A percentile compares a stretch with the other conserved stretches of the same genome.
Evolutionary conservation across 192 early-diverging fungal species (phyloP).

Genomic region (Backusella circina): DNA sequence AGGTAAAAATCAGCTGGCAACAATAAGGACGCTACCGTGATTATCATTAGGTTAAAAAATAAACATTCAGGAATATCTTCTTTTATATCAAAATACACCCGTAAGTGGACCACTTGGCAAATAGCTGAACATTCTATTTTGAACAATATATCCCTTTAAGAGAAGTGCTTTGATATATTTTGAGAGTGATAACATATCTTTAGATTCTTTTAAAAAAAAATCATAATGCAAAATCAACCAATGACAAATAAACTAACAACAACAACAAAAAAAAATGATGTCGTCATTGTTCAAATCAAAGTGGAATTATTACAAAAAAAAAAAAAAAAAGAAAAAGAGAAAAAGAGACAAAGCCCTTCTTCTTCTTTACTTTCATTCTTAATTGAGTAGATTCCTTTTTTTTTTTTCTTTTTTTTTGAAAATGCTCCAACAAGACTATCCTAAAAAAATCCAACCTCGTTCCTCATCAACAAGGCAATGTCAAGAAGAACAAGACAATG

Average conservation of each 20-base stretch:
- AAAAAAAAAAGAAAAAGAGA: background rate
- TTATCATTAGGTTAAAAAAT: too few relatives aligned
- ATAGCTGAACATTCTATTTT: too few relatives aligned
- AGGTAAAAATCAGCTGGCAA: too few relatives aligned
- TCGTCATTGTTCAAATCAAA: background rate
- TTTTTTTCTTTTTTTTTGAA: background rate
- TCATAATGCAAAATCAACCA: background rate
- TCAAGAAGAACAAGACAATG: background rate
- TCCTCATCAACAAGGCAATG: slow-evolving; percentile 23
- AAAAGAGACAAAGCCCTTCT: background rate
- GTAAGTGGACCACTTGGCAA: too few relatives aligned
- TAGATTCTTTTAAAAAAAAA: background rate
- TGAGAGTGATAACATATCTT: too few relatives aligned
- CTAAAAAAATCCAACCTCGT: slow-evolving; percentile 18
- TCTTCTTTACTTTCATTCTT: background rate
- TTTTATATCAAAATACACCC: too few relatives aligned
- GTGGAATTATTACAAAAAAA: background rate
- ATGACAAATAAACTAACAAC: background rate
- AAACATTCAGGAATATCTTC: too few relatives aligned
- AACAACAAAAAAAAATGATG: too few relatives aligned
- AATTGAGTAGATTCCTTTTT: too few relatives aligned
- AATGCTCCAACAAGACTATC: slow-evolving; percentile 14
- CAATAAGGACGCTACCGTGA: too few relatives aligned
- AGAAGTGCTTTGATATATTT: too few relatives aligned
- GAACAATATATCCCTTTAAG: too few relatives aligned